Percentiles rank a stretch among this genome's conserved stretches.
Conservation (phyloP, 306 rosid species). For the Vigna angularis region DNA sequence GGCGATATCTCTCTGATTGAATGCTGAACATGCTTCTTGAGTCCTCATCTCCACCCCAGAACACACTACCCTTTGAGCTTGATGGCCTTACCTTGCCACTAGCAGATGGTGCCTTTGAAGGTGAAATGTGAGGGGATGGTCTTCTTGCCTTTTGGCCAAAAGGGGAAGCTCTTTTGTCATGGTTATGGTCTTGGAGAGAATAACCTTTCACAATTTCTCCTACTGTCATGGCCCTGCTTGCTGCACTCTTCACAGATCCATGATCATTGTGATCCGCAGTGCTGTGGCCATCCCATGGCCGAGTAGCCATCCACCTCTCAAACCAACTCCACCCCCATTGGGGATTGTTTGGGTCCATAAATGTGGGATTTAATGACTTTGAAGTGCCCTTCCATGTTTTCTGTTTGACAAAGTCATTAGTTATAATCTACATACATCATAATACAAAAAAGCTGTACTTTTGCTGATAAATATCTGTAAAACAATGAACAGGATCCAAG, state of each 20-base stretch:
- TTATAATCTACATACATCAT: slow-evolving; percentile 22
- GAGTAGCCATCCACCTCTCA: slow-evolving; percentile 83
- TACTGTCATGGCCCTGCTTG: slow-evolving; percentile 50
- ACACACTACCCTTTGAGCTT: slow-evolving; percentile 51
- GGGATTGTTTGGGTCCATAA: slow-evolving; percentile 80
- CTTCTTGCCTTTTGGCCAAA: slow-evolving; percentile 51
- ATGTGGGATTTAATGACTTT: slow-evolving; percentile 63
- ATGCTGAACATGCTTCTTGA: slow-evolving; percentile 53
- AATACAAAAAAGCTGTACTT: neutral
- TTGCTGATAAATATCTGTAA: neutral
- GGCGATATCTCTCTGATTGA: slow-evolving; percentile 61
- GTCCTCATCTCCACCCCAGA: slow-evolving; percentile 54
- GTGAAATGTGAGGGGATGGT: slow-evolving; percentile 49
- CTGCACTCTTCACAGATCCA: slow-evolving; percentile 52
- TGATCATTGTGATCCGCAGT: slow-evolving; percentile 52
- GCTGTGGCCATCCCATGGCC: slow-evolving; percentile 74
- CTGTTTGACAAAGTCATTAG: slow-evolving; percentile 42
- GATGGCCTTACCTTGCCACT: slow-evolving; percentile 40
- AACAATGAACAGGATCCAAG: slow-evolving; percentile 2
- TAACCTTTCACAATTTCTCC: slow-evolving; percentile 64
- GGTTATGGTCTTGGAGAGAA: slow-evolving; percentile 44
- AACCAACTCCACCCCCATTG: slow-evolving; percentile 98
- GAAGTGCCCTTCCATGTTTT: slow-evolving; percentile 68
- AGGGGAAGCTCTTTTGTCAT: slow-evolving; percentile 51
- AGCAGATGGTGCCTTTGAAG: slow-evolving; percentile 47